Evolutionary conservation across 2,329 filamentous ascomycete species (phyloP).

Genomic region (Epichloe brachyelytri): DNA sequence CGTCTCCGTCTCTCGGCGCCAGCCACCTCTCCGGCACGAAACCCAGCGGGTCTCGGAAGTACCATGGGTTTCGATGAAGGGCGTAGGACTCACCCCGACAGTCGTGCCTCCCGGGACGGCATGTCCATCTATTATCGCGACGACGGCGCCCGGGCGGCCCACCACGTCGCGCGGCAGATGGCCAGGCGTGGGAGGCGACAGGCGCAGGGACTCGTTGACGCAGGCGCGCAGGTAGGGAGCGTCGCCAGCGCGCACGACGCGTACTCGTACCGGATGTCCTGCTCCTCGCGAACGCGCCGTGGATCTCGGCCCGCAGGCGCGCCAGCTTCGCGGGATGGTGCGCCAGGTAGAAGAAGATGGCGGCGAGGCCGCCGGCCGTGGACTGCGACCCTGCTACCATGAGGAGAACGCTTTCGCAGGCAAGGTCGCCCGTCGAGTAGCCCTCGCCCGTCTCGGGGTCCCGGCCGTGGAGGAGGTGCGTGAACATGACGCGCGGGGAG

Average conservation of each 20-base stretch:
- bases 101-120: background rate
- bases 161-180: conserved; percentile 10
- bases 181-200: conserved; percentile 11
- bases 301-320: conserved; percentile 7
- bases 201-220: conserved; percentile 13
- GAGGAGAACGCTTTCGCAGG: conserved; percentile 13
- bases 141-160: background rate
- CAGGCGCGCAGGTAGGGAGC: conserved; percentile 12
- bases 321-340: conserved; percentile 5
- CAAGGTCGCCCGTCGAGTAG: conserved; percentile 12
- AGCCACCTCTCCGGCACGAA: conserved; percentile 6
- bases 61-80: background rate
- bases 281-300: conserved; percentile 1
- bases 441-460: conserved; percentile 15
- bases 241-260: conserved; percentile 2
- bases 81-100: background rate
- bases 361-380: conserved; percentile 8
- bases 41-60: background rate
- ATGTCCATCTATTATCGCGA: background rate
- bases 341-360: conserved; percentile 11
- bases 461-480: conserved; percentile 10
- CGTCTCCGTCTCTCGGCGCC: background rate
- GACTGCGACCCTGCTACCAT: conserved; percentile 13
- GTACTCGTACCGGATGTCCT: background rate
- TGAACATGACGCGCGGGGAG: conserved; percentile 11